phyloP scores from a whole-genome alignment of 164 flowering plant species.

The Nelumbo lutea region DNA sequence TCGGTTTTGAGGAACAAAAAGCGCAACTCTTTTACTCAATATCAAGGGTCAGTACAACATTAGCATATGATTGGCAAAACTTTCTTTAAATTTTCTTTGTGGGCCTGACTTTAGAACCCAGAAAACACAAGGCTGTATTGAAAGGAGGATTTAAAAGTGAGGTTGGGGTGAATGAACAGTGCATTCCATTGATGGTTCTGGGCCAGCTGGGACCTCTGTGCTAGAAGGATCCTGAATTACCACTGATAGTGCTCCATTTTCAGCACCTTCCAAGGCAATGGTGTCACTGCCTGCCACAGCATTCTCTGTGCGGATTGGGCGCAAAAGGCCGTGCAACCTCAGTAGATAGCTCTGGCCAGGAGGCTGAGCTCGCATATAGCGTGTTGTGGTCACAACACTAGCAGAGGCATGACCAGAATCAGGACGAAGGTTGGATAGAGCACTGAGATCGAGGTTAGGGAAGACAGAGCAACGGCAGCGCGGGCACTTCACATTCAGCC shows the following conservation, averaged over 20 bases:
- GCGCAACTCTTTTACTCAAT: too few relatives aligned
- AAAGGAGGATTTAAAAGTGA: too few relatives aligned
- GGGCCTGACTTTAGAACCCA: too few relatives aligned
- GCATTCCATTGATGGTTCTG: too few relatives aligned
- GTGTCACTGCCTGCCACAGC: constrained; percentile 28
- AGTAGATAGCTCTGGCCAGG: constrained; percentile 66
- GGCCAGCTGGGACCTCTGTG: background rate
- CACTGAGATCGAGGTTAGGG: constrained; percentile 95
- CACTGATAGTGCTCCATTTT: constrained; percentile 34
- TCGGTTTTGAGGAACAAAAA: too few relatives aligned
- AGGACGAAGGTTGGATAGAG: constrained; percentile 63
- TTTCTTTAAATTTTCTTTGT: too few relatives aligned
- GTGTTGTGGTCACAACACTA: constrained; percentile 40
- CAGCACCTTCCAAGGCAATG: constrained; percentile 40
- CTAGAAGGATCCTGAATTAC: constrained; percentile 8
- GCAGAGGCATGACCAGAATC: constrained; percentile 60
- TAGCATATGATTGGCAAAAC: too few relatives aligned
- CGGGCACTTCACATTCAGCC: constrained; percentile 92
- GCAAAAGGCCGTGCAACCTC: constrained; percentile 72
- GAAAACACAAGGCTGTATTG: too few relatives aligned
- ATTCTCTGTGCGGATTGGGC: constrained; percentile 61
- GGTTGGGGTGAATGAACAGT: too few relatives aligned
- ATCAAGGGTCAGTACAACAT: too few relatives aligned
- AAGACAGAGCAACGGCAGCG: constrained; percentile 94
- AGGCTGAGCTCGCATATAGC: constrained; percentile 53